Evolutionary conservation across 1,284 basidiomycete species (phyloP).

Genomic region (Trichosporon sp.): DNA sequence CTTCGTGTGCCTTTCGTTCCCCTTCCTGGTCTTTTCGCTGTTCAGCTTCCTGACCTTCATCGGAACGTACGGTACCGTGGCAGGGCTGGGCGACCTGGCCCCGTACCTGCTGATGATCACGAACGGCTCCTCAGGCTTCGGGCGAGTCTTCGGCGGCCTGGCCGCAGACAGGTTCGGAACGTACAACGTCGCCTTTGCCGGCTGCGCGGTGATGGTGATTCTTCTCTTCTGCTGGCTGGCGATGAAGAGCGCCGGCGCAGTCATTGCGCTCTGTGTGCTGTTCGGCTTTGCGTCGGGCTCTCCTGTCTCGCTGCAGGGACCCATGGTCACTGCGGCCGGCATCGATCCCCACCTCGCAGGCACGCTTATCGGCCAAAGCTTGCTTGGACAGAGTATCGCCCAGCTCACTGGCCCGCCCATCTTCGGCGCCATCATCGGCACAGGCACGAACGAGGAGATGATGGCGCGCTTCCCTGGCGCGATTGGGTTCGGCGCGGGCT

Average conservation of each 20-base stretch:
- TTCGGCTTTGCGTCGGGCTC: slow-evolving; percentile 33
- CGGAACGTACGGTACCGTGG: slow-evolving; percentile 32
- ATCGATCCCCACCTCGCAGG: slow-evolving; percentile 36
- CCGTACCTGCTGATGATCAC: slow-evolving; percentile 39
- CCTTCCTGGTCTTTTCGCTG: slow-evolving; percentile 32
- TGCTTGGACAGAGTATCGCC: slow-evolving; percentile 31
- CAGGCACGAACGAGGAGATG: slow-evolving; percentile 22
- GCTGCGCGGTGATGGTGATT: slow-evolving; percentile 22
- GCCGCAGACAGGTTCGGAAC: slow-evolving; percentile 28
- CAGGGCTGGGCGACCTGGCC: slow-evolving; percentile 27
- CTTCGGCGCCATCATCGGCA: slow-evolving; percentile 36
- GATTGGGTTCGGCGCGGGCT: slow-evolving; percentile 25
- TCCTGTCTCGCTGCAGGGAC: slow-evolving; percentile 37
- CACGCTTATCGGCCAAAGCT: slow-evolving; percentile 36
- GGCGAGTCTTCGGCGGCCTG: slow-evolving; percentile 28
- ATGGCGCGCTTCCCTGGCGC: slow-evolving; percentile 24
- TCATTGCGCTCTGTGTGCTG: slow-evolving; percentile 31
- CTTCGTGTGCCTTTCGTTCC: slow-evolving; percentile 22
- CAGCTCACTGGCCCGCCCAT: slow-evolving; percentile 36
- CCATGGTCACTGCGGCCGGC: slow-evolving; percentile 25
- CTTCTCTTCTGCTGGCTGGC: slow-evolving; percentile 34
- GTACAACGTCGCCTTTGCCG: slow-evolving; percentile 33
- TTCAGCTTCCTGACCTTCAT: slow-evolving; percentile 36
- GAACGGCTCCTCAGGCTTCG: slow-evolving; percentile 32
- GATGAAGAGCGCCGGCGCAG: slow-evolving; percentile 19